Evolutionary conservation across 768 basidiomycete species (phyloP).

Genomic region (Wakefieldia striispora): DNA sequence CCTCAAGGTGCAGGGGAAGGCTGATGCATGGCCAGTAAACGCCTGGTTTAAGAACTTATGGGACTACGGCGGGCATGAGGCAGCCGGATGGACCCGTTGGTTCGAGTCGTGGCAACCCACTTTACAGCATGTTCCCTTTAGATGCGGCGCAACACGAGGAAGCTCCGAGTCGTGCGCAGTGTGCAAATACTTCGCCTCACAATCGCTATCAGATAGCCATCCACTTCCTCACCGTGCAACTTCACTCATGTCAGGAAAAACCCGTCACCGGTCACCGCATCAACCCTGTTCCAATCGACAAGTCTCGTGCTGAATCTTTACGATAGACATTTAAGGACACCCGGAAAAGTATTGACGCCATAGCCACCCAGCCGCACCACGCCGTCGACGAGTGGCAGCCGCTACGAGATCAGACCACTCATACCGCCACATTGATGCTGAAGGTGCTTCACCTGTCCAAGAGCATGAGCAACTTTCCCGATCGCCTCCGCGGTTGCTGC

Average conservation of each 20-base stretch:
- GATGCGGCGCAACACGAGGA: conserved; percentile 8
- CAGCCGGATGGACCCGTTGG: conserved; percentile 20
- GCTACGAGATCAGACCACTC: conserved; percentile 15
- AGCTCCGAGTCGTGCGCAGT: no score
- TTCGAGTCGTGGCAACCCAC: no score
- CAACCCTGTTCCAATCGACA: neutral
- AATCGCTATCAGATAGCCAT: neutral
- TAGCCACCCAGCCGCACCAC: conserved; percentile 7
- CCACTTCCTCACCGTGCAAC: neutral
- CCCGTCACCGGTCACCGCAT: neutral
- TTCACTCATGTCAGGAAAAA: neutral
- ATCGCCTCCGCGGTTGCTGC: conserved; percentile 67
- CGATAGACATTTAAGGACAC: neutral
- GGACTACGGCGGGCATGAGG: conserved; percentile 25
- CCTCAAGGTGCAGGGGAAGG: conserved; percentile 22
- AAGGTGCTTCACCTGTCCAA: conserved; percentile 57
- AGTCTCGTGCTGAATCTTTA: neutral
- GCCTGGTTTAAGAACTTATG: conserved; percentile 28
- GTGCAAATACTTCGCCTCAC: neutral
- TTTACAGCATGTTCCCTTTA: neutral
- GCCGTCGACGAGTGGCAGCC: conserved; percentile 2
- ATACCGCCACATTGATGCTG: conserved; percentile 36
- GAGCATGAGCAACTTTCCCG: conserved; percentile 58
- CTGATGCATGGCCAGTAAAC: conserved; percentile 9
- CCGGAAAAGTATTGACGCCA: neutral